Evolutionary conservation across 164 flowering plant genomes (phyloP), one percentile per base, ranked within the genome.

Genomic region (Stephania cephalantha): DNA sequence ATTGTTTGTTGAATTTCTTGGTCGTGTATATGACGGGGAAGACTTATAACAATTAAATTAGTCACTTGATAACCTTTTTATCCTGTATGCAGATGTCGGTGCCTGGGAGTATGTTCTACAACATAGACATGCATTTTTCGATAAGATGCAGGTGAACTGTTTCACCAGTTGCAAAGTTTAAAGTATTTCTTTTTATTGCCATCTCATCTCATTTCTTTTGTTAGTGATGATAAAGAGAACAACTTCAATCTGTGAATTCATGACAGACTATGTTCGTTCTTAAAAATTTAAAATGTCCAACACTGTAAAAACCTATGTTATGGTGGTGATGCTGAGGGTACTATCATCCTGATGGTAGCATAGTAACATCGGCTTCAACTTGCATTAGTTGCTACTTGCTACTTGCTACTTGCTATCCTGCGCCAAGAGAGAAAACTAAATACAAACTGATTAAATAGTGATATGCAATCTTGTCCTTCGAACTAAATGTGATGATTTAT

Each of bases 31-130:
- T 61, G 25, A 20, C 10, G 18, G 66, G 66, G 0, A 18, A 25
- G 66, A 5, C 6, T 6, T 61, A 6, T 61, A 61, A 61, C 66
- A 61, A 18, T 61, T 61, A 61, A 6, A 5, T 61, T 61, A 61
- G n/a, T 61, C 25, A 61, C 18, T 35, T 35, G 42, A 61, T 61
- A 8, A 61, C 20, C 66, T 61, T 18, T 18, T 58, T 73, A 66
- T 64, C 4, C 29, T 18, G 46, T 73, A 71, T 82, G 82, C 85
- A 94, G 98, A 89, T 80, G 79, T 90, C 81, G 96, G 95, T 84
- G 97, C 98, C 71, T 94, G 98, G 98, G 68, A 88, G 77, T 92
- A 89, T 83, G 83, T 94, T 80, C 86, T 89, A 79, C 86, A 89
- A 77, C 87, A 91, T 66, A 85, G 97, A 31, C 98, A 92, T 87